Evolutionary conservation across 2,329 filamentous ascomycete genomes (phyloP), one percentile per base, ranked within the genome.

Genomic region (Cladophialophora exuberans): DNA sequence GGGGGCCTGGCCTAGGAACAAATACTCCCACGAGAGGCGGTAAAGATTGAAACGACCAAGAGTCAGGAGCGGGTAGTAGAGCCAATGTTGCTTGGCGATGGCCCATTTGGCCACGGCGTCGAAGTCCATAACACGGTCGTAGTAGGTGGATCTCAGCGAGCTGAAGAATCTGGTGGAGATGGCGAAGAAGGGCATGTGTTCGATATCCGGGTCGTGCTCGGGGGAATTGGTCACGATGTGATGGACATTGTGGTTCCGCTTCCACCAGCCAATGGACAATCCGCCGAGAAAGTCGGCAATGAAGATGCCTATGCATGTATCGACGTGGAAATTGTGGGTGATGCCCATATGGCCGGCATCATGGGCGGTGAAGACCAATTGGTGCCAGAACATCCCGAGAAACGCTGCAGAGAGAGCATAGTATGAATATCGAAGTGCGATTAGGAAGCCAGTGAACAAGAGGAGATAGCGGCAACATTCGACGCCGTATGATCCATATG

Each of bases 301-400:
- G 61, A 96, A 75, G 67, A 97, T 96, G 44, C 90, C 93, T 59
- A 99, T 90, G 44, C 88, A 79, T 1, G 87, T 88, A 71, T 99
- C 94, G 31, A 84, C 73, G 45, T 88, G 85, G 70, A 93, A 97
- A 69, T 87, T 80, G 72, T 97, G 93, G 2, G 94, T 99, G 65
- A 99, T 96, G 62, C 90, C 94, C 88, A 97, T 96, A 72, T 99
- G 94, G 5, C 90, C 92, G 46, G 93, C 90, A 77, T 99, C 94
- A 72, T 99, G 94, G 57, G 90, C 94, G 1, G 87, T 87, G 69
- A 99, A 99, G 47, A 93, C 88, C 23, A 97, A 81, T 70, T 97
- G 94, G 68, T 97, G 94, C 93, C 94, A 97, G 67, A 96, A 82
- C 59, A 83, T 79, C 17, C 93, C 94, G 2, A 97, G 78, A 63